These are phyloP conservation scores for Termitomyces sp. DNA, from an alignment of 768 basidiomycete species.

Conservation along the genomic window DNA sequence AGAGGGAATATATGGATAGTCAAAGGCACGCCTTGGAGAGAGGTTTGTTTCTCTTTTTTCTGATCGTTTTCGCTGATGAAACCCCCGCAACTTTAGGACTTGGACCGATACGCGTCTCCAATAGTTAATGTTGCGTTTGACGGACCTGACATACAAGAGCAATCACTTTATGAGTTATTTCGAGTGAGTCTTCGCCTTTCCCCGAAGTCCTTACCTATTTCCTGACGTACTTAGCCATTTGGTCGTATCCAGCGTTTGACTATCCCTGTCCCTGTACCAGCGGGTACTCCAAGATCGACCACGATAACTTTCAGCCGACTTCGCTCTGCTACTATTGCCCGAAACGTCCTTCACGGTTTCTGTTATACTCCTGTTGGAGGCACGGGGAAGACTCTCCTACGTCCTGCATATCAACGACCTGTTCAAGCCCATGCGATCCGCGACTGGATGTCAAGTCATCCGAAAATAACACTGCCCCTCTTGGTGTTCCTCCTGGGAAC, in stretches of 20 bases:
- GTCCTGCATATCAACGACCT: constrained; percentile 55
- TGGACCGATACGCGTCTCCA: constrained; percentile 73
- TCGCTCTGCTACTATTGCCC: constrained; percentile 73
- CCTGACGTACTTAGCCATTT: constrained; percentile 51
- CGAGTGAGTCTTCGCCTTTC: constrained; percentile 44
- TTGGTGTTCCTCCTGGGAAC: constrained; percentile 86
- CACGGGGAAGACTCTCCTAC: constrained; percentile 40
- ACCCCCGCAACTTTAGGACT: constrained; percentile 50
- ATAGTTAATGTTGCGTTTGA: constrained; percentile 79
- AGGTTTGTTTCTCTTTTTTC: constrained; percentile 39
- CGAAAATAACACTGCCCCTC: constrained; percentile 75
- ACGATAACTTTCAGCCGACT: constrained; percentile 57
- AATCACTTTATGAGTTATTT: constrained; percentile 70
- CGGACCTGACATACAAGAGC: constrained; percentile 82
- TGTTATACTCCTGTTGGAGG: constrained; percentile 12
- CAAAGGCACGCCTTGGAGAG: constrained; percentile 74
- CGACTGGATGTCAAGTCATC: constrained; percentile 84
- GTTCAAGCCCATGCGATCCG: constrained; percentile 62
- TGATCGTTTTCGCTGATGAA: background rate
- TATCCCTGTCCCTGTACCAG: constrained; percentile 52
- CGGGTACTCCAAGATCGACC: constrained; percentile 63
- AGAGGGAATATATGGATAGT: constrained; percentile 64
- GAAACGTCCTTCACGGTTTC: constrained; percentile 70
- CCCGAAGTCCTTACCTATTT: background rate
- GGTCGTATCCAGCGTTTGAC: constrained; percentile 71